A percentile compares a stretch with the other conserved stretches of the same genome.
These are phyloP conservation scores for Venturia carpophila DNA, from an alignment of 2,329 filamentous ascomycete genomes.

Conservation along the genomic window DNA sequence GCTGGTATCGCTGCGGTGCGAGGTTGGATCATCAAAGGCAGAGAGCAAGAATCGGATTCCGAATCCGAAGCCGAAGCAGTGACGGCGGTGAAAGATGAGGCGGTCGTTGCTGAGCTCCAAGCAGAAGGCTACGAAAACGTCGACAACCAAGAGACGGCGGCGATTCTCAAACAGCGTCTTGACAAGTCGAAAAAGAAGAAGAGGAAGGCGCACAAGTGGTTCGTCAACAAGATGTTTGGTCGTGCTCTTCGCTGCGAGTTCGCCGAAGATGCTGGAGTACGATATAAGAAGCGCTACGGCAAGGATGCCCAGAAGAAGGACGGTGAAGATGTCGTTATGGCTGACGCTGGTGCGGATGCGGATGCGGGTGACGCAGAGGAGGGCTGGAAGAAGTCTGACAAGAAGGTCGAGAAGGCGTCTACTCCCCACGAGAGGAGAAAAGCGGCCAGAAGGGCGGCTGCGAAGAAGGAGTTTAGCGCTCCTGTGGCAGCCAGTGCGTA, in stretches of 20 bases:
- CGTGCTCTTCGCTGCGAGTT: constrained; percentile 81
- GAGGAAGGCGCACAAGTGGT: constrained; percentile 56
- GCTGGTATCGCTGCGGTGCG: constrained; percentile 69
- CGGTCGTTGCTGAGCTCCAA: constrained; percentile 26
- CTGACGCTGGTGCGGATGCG: constrained; percentile 26
- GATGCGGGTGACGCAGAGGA: constrained; percentile 22
- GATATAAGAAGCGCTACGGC: constrained; percentile 91
- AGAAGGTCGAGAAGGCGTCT: constrained; percentile 23
- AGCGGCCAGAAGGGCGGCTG: constrained; percentile 26
- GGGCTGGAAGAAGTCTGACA: constrained; percentile 23
- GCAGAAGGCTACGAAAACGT: constrained; percentile 26
- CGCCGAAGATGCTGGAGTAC: constrained; percentile 78
- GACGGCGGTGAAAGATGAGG: constrained; percentile 30
- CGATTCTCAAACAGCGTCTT: background rate
- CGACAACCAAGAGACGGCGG: background rate
- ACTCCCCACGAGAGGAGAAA: constrained; percentile 21
- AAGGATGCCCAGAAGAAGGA: constrained; percentile 47
- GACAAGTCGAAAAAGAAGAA: constrained; percentile 29
- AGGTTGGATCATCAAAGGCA: constrained; percentile 68
- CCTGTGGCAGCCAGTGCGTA: constrained; percentile 4
- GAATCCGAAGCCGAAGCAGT: constrained; percentile 47
- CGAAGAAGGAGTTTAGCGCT: background rate
- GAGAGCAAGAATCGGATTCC: constrained; percentile 48
- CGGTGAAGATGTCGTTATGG: constrained; percentile 23
- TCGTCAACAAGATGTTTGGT: constrained; percentile 76